These are phyloP conservation scores for Deinandra increscens DNA, from an alignment of 129 eudicot species.

Conservation along the genomic window DNA sequence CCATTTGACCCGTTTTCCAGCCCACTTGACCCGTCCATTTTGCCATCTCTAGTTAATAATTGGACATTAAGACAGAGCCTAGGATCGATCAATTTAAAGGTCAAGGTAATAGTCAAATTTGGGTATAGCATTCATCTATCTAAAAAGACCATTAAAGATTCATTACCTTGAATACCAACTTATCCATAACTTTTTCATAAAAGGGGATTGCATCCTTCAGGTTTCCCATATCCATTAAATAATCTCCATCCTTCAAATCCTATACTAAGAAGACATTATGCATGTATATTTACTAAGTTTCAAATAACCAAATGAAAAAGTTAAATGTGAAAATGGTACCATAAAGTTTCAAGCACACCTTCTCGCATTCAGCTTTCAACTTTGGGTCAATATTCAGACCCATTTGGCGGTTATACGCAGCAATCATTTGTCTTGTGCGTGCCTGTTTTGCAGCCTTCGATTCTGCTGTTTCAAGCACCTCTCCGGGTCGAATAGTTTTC, in stretches of 20 bases:
- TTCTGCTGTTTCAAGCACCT: slow-evolving; percentile 72
- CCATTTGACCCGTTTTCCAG: neutral
- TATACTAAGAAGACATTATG: slow-evolving; percentile 34
- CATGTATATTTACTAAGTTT: slow-evolving; percentile 5
- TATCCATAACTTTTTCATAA: slow-evolving; percentile 79
- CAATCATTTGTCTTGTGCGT: slow-evolving; percentile 59
- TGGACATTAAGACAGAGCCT: neutral
- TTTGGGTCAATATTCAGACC: slow-evolving; percentile 68
- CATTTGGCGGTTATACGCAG: slow-evolving; percentile 55
- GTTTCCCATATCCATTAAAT: slow-evolving; percentile 77
- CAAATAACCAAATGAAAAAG: slow-evolving; percentile 14
- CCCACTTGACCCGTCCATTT: neutral
- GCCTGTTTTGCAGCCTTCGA: slow-evolving; percentile 75
- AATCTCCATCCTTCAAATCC: slow-evolving; percentile 86
- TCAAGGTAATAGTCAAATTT: neutral
- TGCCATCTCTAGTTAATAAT: neutral
- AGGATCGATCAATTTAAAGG: neutral
- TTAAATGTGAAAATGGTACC: slow-evolving; percentile 25
- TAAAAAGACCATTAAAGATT: neutral
- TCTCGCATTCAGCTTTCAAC: slow-evolving; percentile 76
- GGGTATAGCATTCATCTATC: neutral
- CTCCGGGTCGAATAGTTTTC: slow-evolving; percentile 78
- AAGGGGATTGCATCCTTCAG: slow-evolving; percentile 80
- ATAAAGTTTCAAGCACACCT: slow-evolving; percentile 49
- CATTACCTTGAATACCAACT: slow-evolving; percentile 69